Base-by-base conservation (phyloP, 129 eudicot genomes). In the Glebionis coronaria region DNA sequence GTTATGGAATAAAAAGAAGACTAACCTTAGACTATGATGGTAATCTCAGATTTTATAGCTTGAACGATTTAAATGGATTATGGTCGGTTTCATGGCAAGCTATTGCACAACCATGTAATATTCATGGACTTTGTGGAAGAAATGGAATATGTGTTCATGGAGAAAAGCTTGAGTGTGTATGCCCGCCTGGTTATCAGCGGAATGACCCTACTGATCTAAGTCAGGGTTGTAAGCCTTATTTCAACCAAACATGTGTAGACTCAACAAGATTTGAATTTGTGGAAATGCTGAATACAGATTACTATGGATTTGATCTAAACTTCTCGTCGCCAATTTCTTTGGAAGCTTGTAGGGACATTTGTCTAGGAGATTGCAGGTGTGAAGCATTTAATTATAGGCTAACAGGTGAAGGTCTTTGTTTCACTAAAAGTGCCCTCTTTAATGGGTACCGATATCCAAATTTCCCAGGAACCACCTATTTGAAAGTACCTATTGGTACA, bases 381-480 rank as follows among this genome's bases (percentile, higher is more conserved):
- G 54, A 14, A 12, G 54, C 16, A 15, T 49, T 49, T 49, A 49
- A 6, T 49, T 14, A 49, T 49, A 49, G 54, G 14, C n/a, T 49
- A 49, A 49, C 54, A 14, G 54, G 54, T 49, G 54, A 49, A 49
- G 54, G 54, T 49, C 18, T 49, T 49, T 49, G 54, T 15, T 49
- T 49, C 54, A 49, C 54, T 49, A 49, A 14, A 49, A 49, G 19
- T 49, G 19, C 54, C n/a, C 54, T 49, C 54, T 49, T 49, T 12
- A 49, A 49, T 49, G 54, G 54, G 16, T 49, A 12, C n/a, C 54
- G 54, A 12, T 49, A 49, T 49, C 54, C 54, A 13, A 49, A 49
- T 49, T 49, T 49, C n/a, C 54, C 54, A 4, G 54, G 54, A 49
- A 13, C 54, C 54, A 49, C 18, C 54, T 49, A 49, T 12, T 13